phyloP scores from a whole-genome alignment of 768 basidiomycete species.

The Lactarius quietus region DNA sequence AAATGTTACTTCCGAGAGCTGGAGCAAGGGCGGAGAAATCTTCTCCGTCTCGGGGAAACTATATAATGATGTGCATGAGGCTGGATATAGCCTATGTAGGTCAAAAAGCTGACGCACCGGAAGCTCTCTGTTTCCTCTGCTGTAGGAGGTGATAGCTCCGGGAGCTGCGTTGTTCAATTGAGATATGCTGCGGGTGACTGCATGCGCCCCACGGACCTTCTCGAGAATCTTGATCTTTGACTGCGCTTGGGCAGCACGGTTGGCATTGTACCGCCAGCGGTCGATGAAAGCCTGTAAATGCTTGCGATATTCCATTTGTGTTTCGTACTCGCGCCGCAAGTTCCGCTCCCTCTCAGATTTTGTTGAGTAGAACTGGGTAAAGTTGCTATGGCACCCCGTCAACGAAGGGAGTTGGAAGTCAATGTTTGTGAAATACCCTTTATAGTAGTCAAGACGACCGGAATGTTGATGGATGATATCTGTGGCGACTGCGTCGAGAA shows the following conservation, averaged over 20 bases:
- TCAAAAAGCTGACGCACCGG: constrained; percentile 48
- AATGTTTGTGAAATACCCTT: constrained; percentile 57
- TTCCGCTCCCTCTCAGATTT: constrained; percentile 93
- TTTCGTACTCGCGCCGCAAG: constrained; percentile 90
- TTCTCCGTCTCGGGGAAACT: constrained; percentile 97
- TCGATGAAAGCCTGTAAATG: constrained; percentile 98
- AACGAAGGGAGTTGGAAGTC: not conserved
- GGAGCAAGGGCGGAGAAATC: constrained; percentile 92
- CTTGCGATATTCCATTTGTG: constrained; percentile 92
- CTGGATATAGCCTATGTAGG: not conserved
- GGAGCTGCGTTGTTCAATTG: constrained; percentile 50
- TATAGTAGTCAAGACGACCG: constrained; percentile 92
- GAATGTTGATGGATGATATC: constrained; percentile 98
- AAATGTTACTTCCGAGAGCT: constrained; percentile 87
- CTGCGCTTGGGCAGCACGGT: constrained; percentile 88
- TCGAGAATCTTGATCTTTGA: constrained; percentile 68
- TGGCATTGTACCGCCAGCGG: constrained; percentile 96
- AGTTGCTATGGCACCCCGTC: constrained; percentile 60
- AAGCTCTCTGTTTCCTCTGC: constrained; percentile 91
- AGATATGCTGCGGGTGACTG: too few species aligned
- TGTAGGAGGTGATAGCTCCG: constrained; percentile 90
- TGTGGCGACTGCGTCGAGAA: constrained; percentile 96
- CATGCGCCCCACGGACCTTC: constrained; percentile 47
- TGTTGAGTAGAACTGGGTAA: constrained; percentile 97
- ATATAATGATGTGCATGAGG: not conserved